Base-by-base conservation (phyloP, 2,329 filamentous ascomycete species). In the Leptographium procerum region DNA sequence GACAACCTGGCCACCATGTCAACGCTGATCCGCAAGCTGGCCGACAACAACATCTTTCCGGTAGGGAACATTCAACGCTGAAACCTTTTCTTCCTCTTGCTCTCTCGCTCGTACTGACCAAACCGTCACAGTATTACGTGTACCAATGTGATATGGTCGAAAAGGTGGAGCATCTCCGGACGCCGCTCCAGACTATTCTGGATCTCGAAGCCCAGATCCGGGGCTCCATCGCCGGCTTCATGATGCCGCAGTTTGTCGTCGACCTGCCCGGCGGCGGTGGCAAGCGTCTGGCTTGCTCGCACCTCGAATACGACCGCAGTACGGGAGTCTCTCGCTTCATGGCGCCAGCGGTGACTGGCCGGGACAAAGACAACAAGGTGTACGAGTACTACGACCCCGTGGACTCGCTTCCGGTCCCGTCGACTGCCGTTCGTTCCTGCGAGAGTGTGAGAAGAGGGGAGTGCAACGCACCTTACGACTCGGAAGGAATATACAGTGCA, bases 81-180 rank as follows among this genome's bases (percentile, higher is more conserved):
- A 14, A 14, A 14, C 13, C 19, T 16, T 24, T 40, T 43, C 45
- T 33, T 29, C 34, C 29, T 11, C 31, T 52, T 10, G 4, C 24
- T n/a, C 19, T 7, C 10, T 3, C 8, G 26, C 53, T 24, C 6
- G 14, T 13, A 13, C 52, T 53, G 2, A 47, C 28, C n/a, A 7
- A 8, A 4, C 13, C 16, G 16, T 8, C 22, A 45, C 62, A 82
- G 77, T 86, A 86, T 67, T 86, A 86, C 64, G 77, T 86, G 56
- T 86, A 86, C 67, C 82, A 85, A 65, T 80, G 79, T 52, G 83
- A 86, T 66, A 81, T 86, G 77, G 80, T 85, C 10, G 69, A 73
- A 31, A 79, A 77, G 51, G 73, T 82, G 2, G 83, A 86, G 69
- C 82, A 86, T 64, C 71, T 85, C 26, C 79, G 83, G 9, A 86